Evolutionary conservation across 495 filamentous ascomycete species (phyloP).

Genomic region (Tuber melanosporum): DNA sequence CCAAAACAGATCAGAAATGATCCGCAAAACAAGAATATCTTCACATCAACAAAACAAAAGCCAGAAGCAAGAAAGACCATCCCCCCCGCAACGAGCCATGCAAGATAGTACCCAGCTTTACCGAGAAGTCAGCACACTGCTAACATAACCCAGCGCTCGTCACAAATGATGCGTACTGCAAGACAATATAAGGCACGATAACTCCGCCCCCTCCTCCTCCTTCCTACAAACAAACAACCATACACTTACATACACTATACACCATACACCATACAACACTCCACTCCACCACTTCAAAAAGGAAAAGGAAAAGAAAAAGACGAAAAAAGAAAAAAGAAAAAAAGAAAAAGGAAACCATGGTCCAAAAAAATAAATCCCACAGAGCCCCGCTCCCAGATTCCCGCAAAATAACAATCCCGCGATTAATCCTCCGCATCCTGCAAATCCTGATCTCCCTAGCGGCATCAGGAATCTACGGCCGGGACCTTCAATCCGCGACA

Average conservation of each 20-base stretch:
- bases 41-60: background rate
- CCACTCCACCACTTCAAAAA: background rate
- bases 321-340: too few relatives aligned
- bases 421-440: conserved; percentile 49
- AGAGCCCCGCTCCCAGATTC: conserved; percentile 17
- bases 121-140: too few relatives aligned
- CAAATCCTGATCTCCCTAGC: conserved; percentile 60
- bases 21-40: background rate
- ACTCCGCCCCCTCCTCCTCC: background rate
- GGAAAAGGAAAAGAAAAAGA: background rate
- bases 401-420: background rate
- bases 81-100: too few relatives aligned
- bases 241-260: too few relatives aligned
- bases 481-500: conserved; percentile 49
- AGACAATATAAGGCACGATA: conserved; percentile 3
- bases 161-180: background rate
- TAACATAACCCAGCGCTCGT: conserved; percentile 8
- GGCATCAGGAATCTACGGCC: conserved; percentile 58
- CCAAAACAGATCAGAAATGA: background rate
- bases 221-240: background rate
- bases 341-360: background rate
- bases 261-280: background rate
- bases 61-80: background rate
- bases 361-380: conserved; percentile 26
- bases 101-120: too few relatives aligned